A percentile compares a stretch with the other conserved stretches of the same genome.
These are phyloP conservation scores for Citrus glauca DNA, from an alignment of 345 rosid genomes.

Conservation along the genomic window DNA sequence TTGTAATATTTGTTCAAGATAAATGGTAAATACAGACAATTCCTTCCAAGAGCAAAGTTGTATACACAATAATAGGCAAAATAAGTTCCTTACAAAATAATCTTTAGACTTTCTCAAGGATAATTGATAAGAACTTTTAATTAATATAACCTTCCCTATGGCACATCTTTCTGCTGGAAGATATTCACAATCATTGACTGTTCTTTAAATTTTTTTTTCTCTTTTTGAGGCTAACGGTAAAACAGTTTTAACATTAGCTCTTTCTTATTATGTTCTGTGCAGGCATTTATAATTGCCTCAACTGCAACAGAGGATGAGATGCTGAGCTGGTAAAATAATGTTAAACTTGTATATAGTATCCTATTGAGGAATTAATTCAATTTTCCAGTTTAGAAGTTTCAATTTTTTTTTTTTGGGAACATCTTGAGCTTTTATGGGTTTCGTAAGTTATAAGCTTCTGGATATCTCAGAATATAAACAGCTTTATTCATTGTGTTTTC, in stretches of 20 bases:
- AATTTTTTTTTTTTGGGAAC: background rate
- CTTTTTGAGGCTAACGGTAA: background rate
- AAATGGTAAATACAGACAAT: background rate
- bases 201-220: background rate
- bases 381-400: slow-evolving; percentile 1
- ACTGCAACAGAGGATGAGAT: slow-evolving; percentile 90
- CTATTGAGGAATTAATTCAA: background rate
- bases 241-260: background rate
- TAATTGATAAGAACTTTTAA: background rate
- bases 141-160: background rate
- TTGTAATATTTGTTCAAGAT: background rate
- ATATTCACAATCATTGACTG: background rate
- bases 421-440: background rate
- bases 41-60: background rate
- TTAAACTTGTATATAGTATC: background rate
- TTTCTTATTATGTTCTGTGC: slow-evolving; percentile 27
- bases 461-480: background rate
- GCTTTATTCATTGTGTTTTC: background rate
- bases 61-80: background rate
- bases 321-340: slow-evolving; percentile 70
- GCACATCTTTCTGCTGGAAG: background rate
- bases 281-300: slow-evolving; percentile 99
- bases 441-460: background rate
- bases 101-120: background rate
- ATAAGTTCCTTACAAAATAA: background rate